Percentiles rank a stretch among this genome's conserved stretches.
phyloP scores from a whole-genome alignment of 352 stramenopile genomes.

The Phytophthora litchii region DNA sequence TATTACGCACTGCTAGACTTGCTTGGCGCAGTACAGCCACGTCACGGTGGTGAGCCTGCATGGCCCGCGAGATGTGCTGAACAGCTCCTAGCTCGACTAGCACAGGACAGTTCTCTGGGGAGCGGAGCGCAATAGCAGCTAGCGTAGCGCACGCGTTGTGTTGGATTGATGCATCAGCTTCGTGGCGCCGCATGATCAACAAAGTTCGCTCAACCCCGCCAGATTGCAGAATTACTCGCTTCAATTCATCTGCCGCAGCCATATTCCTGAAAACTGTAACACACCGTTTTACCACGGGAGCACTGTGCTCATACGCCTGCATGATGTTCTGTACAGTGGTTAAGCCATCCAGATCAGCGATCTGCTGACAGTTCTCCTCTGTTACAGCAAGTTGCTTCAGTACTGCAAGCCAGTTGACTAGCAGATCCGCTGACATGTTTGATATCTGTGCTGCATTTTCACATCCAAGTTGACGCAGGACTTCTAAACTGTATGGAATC shows the following conservation, averaged over 20 bases:
- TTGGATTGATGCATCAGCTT: constrained; percentile 58
- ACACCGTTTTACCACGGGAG: constrained; percentile 61
- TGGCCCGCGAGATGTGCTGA: constrained; percentile 55
- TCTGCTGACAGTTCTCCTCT: constrained; percentile 77
- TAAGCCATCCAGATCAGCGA: constrained; percentile 63
- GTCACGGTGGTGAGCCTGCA: constrained; percentile 54
- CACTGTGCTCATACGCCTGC: constrained; percentile 52
- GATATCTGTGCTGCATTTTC: constrained; percentile 2
- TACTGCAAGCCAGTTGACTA: constrained; percentile 66
- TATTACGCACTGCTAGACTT: constrained; percentile 81
- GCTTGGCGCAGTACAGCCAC: constrained; percentile 67
- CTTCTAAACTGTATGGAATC: constrained; percentile 55
- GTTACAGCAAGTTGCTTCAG: constrained; percentile 82
- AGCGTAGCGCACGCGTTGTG: constrained; percentile 79
- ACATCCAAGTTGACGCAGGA: constrained; percentile 32
- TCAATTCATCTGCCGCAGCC: constrained; percentile 73
- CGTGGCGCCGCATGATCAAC: constrained; percentile 58
- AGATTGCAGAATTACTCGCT: constrained; percentile 63
- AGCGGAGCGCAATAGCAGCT: constrained; percentile 69
- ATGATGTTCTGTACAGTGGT: constrained; percentile 63
- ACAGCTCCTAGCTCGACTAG: constrained; percentile 61
- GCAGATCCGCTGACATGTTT: constrained; percentile 46
- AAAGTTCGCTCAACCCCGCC: constrained; percentile 59
- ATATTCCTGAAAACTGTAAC: constrained; percentile 79
- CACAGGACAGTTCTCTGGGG: constrained; percentile 60